Conservation (phyloP, 2,329 filamentous ascomycete species). For the Paraconiothyrium brasiliense region DNA sequence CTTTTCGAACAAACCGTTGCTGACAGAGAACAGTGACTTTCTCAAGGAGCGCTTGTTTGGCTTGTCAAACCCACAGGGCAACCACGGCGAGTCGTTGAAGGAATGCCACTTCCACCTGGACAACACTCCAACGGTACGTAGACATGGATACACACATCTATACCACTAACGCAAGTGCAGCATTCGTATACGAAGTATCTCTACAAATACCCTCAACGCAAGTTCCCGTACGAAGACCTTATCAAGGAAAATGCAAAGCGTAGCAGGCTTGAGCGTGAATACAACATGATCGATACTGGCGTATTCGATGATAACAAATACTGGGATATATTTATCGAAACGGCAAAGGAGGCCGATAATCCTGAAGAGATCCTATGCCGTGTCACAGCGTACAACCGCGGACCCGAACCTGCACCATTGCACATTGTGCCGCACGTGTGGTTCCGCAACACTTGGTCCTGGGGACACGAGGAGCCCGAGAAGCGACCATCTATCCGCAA, state of each 20-base stretch:
- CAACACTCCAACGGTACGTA: slow-evolving; percentile 78
- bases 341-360: slow-evolving; percentile 91
- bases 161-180: slow-evolving; percentile 55
- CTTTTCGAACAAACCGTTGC: slow-evolving; percentile 26
- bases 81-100: slow-evolving; percentile 96
- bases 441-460: slow-evolving; percentile 98
- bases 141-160: slow-evolving; percentile 49
- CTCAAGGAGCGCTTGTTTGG: slow-evolving; percentile 96
- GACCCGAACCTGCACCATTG: slow-evolving; percentile 86
- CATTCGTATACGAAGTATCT: slow-evolving; percentile 99
- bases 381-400: slow-evolving; percentile 95
- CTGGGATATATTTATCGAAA: slow-evolving; percentile 98
- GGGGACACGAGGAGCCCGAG: slow-evolving; percentile 79
- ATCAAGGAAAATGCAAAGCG: slow-evolving; percentile 83
- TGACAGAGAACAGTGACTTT: slow-evolving; percentile 73
- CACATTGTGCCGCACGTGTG: slow-evolving; percentile 95
- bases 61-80: slow-evolving; percentile 93
- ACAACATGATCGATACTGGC: slow-evolving; percentile 90
- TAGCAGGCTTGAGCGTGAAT: slow-evolving; percentile 81
- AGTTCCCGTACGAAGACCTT: slow-evolving; percentile 91
- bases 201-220: slow-evolving; percentile 94
- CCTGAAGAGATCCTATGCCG: slow-evolving; percentile 92
- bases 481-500: slow-evolving; percentile 82
- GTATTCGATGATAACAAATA: slow-evolving; percentile 89
- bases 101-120: slow-evolving; percentile 96